Base-by-base conservation (phyloP, 345 rosid species). In the Barbarea vulgaris region DNA sequence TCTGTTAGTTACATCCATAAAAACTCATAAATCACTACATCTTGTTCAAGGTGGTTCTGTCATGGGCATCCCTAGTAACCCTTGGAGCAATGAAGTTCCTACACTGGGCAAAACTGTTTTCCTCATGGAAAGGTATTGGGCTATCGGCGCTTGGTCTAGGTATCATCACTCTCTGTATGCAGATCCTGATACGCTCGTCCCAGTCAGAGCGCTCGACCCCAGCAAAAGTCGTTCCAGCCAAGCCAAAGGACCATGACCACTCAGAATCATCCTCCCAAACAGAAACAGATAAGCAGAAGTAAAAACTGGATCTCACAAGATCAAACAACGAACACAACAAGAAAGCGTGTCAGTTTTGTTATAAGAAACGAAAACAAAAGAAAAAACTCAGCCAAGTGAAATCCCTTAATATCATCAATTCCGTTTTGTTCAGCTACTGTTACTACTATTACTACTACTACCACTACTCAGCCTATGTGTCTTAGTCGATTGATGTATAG, bases 171-270 rank as follows among this genome's bases (percentile, higher is more conserved):
- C 55, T 90, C 56, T 80, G 89, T 56, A 95, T 95, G 99, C 97
- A 92, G 55, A 75, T 89, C 77, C 69, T 92, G 79, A 86, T 95
- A 52, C 88, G 81, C 37, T 92, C 87, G 57, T 85, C 99, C 5
- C 91, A 92, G 82, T 83, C 99, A 2, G 98, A 87, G 76, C 93
- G 87, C 12, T 95, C 99, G 9, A 87, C 96, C n/a, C 93, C 90
- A 1, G 84, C 93, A 31, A 87, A 85, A 82, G 85, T 87, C 14
- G 85, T 84, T 18, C 96, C 92, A 24, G 80, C 87, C 15, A 88
- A 87, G 75, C 80, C 84, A 69, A 89, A 79, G 61, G 78, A 65
- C 12, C 51, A 57, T 28, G 75, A 48, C 51, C 24, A 62, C 19
- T 70, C 82, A 5, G 76, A 72, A 48, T 64, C 80, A 70, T 64